A percentile compares a stretch with the other conserved stretches of the same genome.
phyloP scores from a whole-genome alignment of 352 stramenopile species.

The Globisporangium alternatum region DNA sequence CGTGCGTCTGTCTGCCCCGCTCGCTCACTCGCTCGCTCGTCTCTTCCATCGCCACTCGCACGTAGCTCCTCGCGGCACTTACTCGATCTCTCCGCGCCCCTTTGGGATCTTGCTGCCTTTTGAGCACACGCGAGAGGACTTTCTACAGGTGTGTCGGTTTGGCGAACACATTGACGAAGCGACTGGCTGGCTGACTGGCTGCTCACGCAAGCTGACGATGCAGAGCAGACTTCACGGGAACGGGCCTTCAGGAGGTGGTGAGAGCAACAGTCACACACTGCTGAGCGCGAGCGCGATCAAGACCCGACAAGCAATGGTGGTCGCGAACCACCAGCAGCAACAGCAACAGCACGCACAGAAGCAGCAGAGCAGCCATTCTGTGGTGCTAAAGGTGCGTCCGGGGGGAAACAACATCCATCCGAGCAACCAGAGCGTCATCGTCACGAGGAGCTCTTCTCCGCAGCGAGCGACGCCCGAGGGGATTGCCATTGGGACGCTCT shows the following conservation, averaged over 20 bases:
- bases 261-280: neutral
- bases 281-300: slow-evolving; percentile 1
- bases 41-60: too few relatives aligned
- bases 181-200: slow-evolving; percentile 5
- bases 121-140: neutral
- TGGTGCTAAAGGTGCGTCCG: slow-evolving; percentile 15
- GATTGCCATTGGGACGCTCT: slow-evolving; percentile 27
- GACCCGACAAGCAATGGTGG: neutral
- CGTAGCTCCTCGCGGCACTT: neutral
- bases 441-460: slow-evolving; percentile 8
- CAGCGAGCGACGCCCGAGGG: slow-evolving; percentile 8
- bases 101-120: slow-evolving; percentile 9
- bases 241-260: neutral
- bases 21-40: neutral
- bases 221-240: slow-evolving; percentile 2
- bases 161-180: neutral
- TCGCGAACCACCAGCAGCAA: slow-evolving; percentile 8
- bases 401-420: slow-evolving; percentile 10
- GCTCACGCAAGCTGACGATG: neutral
- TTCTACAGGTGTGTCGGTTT: neutral
- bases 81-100: neutral
- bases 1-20: neutral
- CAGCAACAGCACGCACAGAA: neutral
- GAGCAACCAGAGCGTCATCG: neutral
- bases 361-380: slow-evolving; percentile 1